Conservation (phyloP, 441 rosid genomes). For the Aleurites moluccanus region DNA sequence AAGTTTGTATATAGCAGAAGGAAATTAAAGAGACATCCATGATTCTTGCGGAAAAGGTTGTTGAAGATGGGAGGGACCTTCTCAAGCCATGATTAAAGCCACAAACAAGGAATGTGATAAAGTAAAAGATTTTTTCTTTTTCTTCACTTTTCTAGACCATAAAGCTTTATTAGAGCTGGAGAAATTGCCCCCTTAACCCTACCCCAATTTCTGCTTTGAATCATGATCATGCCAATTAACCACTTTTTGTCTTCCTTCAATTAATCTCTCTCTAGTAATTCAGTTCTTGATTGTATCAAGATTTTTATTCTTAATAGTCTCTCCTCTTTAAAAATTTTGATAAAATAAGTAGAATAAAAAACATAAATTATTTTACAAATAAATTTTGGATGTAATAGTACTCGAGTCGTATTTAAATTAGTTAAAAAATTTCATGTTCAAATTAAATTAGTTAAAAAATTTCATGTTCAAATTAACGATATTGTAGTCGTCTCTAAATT, state of each 20-base stretch:
- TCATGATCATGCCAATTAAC: constrained; percentile 24
- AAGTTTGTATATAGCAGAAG: neutral
- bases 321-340: no score
- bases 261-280: neutral
- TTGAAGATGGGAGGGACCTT: constrained; percentile 37
- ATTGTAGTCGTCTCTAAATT: no score
- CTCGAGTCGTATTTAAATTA: no score
- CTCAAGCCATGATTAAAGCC: constrained; percentile 39
- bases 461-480: no score
- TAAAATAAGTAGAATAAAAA: no score
- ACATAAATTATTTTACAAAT: no score
- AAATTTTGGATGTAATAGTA: no score
- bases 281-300: no score
- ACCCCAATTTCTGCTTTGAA: constrained; percentile 27
- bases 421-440: no score
- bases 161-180: constrained; percentile 31
- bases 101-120: constrained; percentile 22
- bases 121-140: constrained; percentile 6
- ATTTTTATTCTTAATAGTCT: no score
- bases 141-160: constrained; percentile 33
- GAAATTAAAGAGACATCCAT: constrained; percentile 12
- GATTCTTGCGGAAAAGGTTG: constrained; percentile 24
- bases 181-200: constrained; percentile 27
- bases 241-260: neutral
- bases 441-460: no score